Percentiles rank a stretch among this genome's conserved stretches.
Evolutionary conservation across 768 basidiomycete species (phyloP).

Genomic region (Mycena maculata): DNA sequence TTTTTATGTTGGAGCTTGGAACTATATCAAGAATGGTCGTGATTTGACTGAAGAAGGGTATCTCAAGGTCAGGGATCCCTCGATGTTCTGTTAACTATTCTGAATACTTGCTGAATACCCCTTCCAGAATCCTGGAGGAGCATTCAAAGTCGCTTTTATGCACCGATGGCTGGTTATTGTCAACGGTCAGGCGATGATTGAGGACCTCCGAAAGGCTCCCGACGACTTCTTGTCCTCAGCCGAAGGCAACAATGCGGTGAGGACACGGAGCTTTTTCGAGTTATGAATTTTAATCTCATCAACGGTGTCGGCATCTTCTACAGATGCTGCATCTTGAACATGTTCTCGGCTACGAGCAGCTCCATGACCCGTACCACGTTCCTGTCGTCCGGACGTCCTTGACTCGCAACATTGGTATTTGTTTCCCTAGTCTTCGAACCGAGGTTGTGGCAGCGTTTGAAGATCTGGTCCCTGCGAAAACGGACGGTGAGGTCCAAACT

Average conservation of each 20-base stretch:
- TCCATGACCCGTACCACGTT: slow-evolving; percentile 46
- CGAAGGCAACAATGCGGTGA: slow-evolving; percentile 48
- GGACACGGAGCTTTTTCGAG: slow-evolving; percentile 23
- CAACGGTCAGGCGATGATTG: slow-evolving; percentile 42
- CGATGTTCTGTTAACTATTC: not conserved
- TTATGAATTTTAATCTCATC: no score
- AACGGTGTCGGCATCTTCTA: not conserved
- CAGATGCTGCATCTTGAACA: slow-evolving; percentile 53
- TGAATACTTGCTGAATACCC: not conserved
- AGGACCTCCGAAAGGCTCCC: slow-evolving; percentile 54
- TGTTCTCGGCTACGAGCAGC: slow-evolving; percentile 49
- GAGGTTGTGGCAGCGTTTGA: slow-evolving; percentile 57
- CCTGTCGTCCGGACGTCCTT: slow-evolving; percentile 45
- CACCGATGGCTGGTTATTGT: slow-evolving; percentile 56
- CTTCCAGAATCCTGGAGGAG: slow-evolving; percentile 21
- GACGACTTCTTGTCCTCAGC: slow-evolving; percentile 51
- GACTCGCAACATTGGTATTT: slow-evolving; percentile 51
- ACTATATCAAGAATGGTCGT: slow-evolving; percentile 21
- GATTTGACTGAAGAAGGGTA: slow-evolving; percentile 22
- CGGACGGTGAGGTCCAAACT: slow-evolving; percentile 37
- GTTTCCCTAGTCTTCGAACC: slow-evolving; percentile 55
- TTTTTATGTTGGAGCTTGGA: slow-evolving; percentile 25
- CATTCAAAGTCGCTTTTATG: slow-evolving; percentile 26
- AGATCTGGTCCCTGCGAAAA: slow-evolving; percentile 48
- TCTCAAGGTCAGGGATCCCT: slow-evolving; percentile 18